Percentiles rank a stretch among this genome's conserved stretches.
Evolutionary conservation across 164 flowering plant genomes (phyloP).

Genomic region (Protea cynaroides): DNA sequence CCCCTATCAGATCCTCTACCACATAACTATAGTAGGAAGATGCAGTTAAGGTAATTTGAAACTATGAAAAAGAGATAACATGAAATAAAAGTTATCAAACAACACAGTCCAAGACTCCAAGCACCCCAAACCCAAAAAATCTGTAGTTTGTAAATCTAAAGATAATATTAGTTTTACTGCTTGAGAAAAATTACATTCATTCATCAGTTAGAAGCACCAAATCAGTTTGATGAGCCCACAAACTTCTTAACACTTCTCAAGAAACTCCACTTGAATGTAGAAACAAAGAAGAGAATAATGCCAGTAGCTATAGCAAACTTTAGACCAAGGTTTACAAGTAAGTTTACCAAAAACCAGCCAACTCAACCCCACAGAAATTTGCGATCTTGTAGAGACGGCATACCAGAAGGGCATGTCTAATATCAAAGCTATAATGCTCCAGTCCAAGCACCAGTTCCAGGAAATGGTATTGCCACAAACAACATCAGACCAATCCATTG

Average conservation of each 20-base stretch:
- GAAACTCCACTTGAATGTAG: slow-evolving; percentile 86
- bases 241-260: slow-evolving; percentile 56
- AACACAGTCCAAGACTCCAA: no score
- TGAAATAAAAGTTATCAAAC: no score
- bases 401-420: slow-evolving; percentile 94
- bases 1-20: no score
- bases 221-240: slow-evolving; percentile 35
- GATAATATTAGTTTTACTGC: no score
- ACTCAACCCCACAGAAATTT: slow-evolving; percentile 75
- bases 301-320: slow-evolving; percentile 75
- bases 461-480: slow-evolving; percentile 96
- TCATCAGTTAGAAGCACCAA: slow-evolving; percentile 1
- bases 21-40: no score
- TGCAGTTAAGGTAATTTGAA: no score
- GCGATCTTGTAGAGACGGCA: slow-evolving; percentile 68
- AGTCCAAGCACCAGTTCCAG: slow-evolving; percentile 98
- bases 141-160: no score
- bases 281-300: slow-evolving; percentile 56
- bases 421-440: slow-evolving; percentile 88
- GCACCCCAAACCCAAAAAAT: no score
- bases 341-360: slow-evolving; percentile 89
- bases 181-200: slow-evolving; percentile 1
- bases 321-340: slow-evolving; percentile 93
- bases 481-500: slow-evolving; percentile 93
- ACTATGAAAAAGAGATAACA: no score